These are phyloP conservation scores for Cladobotryum protrusum DNA, from an alignment of 2,329 filamentous ascomycete species.

Conservation along the genomic window DNA sequence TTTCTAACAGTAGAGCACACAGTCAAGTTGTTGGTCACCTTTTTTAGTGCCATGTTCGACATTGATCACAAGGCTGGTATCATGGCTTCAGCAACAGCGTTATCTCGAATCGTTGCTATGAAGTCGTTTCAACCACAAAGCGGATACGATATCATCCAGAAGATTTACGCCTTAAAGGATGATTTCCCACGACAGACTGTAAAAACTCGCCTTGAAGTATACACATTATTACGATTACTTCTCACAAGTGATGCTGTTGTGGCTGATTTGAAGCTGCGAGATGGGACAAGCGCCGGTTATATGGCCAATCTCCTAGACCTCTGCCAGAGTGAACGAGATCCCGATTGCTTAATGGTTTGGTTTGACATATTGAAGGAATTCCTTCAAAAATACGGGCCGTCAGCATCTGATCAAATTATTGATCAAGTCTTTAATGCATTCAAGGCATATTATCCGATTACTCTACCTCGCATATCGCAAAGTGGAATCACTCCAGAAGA, in stretches of 20 bases:
- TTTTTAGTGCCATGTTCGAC: slow-evolving; percentile 54
- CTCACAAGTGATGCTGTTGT: slow-evolving; percentile 37
- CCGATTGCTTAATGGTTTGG: slow-evolving; percentile 51
- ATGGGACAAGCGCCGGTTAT: slow-evolving; percentile 40
- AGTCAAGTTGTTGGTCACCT: slow-evolving; percentile 44
- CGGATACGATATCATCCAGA: slow-evolving; percentile 43
- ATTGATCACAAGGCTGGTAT: slow-evolving; percentile 56
- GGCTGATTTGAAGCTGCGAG: slow-evolving; percentile 38
- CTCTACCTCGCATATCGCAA: slow-evolving; percentile 44
- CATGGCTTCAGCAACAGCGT: slow-evolving; percentile 45
- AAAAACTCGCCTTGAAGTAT: slow-evolving; percentile 46
- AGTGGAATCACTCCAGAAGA: slow-evolving; percentile 51
- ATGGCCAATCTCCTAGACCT: slow-evolving; percentile 44
- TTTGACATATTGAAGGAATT: slow-evolving; percentile 45
- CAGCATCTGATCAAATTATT: slow-evolving; percentile 37
- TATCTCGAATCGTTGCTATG: slow-evolving; percentile 45
- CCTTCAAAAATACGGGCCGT: slow-evolving; percentile 34
- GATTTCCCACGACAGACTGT: slow-evolving; percentile 50
- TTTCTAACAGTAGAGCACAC: background rate
- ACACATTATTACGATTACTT: slow-evolving; percentile 41
- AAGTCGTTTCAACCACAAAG: slow-evolving; percentile 44
- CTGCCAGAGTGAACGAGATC: slow-evolving; percentile 51
- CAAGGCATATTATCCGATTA: slow-evolving; percentile 57
- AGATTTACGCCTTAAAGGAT: slow-evolving; percentile 46
- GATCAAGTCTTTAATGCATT: slow-evolving; percentile 49